Base-by-base conservation (phyloP, 169 alveolate genomes). In the Amoebophrya sp. region DNA sequence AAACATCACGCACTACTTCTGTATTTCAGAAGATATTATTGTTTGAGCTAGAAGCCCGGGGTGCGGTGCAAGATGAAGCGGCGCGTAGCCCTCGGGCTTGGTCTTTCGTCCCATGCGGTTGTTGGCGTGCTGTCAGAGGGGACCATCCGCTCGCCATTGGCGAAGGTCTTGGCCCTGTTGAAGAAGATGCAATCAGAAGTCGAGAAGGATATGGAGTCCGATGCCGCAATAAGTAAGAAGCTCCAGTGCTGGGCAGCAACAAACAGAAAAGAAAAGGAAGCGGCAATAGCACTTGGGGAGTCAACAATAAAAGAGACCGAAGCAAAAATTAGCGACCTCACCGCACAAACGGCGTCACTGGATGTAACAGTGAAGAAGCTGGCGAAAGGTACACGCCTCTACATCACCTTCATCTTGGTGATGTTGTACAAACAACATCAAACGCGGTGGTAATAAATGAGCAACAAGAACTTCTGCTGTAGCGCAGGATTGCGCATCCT, bases 171-270 rank as follows among this genome's bases (percentile, higher is more conserved):
- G 3, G 33, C 12, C 83, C 83, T 65, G 83, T 36, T 65, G 83
- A 65, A 65, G 83, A 6, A 29, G 38, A 65, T 65, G 83, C 83
- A 65, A 36, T 29, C 83, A 26, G 83, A 65, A 36, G 83, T 65
- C 26, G 83, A 65, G 33, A 65, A 65, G 83, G 83, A 65, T 36
- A 65, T 65, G 83, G 83, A 65, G n/a, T 65, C 83, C 26, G 83
- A 65, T 18, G 83, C 83, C 36, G 83, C 83, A 0, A 65, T 65
- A 29, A 26, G 38, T 0, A 65, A 65, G n/a, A 65, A 65, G 26
- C 83, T 65, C 2, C 83, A 65, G 83, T 65, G 83, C 33, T 65
- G 83, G 83, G 83, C 83, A 36, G 83, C 83, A 1, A 65, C 83
- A 1, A 65, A 65, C 26, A 29, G 83, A 26, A 65, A 65, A 36